Conservation (phyloP, 805 yeast genomes). For the baker's yeast (Saccharomyces cerevisiae) region DNA sequence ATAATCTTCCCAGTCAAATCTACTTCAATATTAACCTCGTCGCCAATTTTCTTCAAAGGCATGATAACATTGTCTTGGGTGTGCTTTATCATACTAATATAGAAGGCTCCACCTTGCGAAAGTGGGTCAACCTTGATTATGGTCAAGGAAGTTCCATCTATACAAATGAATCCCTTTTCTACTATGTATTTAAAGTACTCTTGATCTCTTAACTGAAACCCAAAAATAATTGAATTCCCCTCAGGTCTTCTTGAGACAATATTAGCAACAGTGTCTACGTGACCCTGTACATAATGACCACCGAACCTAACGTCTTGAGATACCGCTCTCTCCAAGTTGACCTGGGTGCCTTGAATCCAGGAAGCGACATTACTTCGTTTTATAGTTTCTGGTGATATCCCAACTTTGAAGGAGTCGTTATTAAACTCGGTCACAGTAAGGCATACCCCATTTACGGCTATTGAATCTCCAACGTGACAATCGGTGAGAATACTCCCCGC, state of each 20-base stretch:
- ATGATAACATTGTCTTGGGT: constrained; percentile 77
- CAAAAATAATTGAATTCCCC: constrained; percentile 68
- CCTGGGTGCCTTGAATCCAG: constrained; percentile 49
- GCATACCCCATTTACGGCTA: constrained; percentile 82
- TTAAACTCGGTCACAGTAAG: constrained; percentile 82
- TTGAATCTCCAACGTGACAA: constrained; percentile 89
- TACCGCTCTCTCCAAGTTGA: constrained; percentile 90
- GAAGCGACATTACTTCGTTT: constrained; percentile 68
- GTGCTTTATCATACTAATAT: constrained; percentile 85
- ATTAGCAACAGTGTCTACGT: constrained; percentile 80
- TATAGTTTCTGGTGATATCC: constrained; percentile 87
- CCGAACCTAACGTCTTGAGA: constrained; percentile 72
- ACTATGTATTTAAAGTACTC: constrained; percentile 65
- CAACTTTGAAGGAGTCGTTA: constrained; percentile 64
- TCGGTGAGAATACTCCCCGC: constrained; percentile 61
- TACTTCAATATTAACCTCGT: constrained; percentile 80
- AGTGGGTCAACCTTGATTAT: constrained; percentile 66
- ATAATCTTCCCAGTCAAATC: constrained; percentile 89
- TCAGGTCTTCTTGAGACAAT: constrained; percentile 50
- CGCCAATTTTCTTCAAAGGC: constrained; percentile 57
- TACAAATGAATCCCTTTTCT: constrained; percentile 86
- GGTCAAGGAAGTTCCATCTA: constrained; percentile 92
- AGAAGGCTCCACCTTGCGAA: constrained; percentile 39
- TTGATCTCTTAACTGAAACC: constrained; percentile 61
- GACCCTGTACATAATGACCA: constrained; percentile 97